Evolutionary conservation across 2,329 filamentous ascomycete genomes (phyloP).

Genomic region (Orbilia quercus): DNA sequence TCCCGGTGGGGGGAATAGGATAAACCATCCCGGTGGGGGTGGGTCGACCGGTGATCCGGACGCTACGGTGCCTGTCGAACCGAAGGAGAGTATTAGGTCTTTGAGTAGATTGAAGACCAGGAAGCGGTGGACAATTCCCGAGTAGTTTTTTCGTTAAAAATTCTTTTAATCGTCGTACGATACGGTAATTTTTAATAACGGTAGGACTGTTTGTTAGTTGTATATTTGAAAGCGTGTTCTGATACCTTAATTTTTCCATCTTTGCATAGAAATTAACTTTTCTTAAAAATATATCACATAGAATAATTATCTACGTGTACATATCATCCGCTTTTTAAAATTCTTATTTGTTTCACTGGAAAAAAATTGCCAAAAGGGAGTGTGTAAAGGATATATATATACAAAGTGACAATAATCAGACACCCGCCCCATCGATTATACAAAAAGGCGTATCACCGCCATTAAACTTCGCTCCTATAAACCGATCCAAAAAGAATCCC

Average conservation of each 20-base stretch:
- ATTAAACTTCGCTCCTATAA: slow-evolving; percentile 3
- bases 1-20: slow-evolving; percentile 53
- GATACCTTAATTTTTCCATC: too few species aligned
- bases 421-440: slow-evolving; percentile 13
- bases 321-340: background rate
- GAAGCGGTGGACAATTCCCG: slow-evolving; percentile 9
- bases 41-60: slow-evolving; percentile 44
- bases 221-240: too few species aligned
- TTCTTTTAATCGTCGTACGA: too few species aligned
- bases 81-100: slow-evolving; percentile 22
- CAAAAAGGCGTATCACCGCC: background rate
- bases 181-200: too few species aligned
- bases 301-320: background rate
- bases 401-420: slow-evolving; percentile 22
- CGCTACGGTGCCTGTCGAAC: slow-evolving; percentile 21
- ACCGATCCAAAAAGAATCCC: background rate
- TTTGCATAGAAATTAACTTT: background rate
- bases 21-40: slow-evolving; percentile 45
- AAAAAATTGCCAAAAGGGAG: background rate
- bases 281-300: background rate
- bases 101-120: background rate
- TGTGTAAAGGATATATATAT: slow-evolving; percentile 36
- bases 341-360: background rate
- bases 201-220: slow-evolving; percentile 11
- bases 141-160: slow-evolving; percentile 12